Evolutionary conservation across 2,329 filamentous ascomycete species (phyloP).

Genomic region (Penicillium sp.): DNA sequence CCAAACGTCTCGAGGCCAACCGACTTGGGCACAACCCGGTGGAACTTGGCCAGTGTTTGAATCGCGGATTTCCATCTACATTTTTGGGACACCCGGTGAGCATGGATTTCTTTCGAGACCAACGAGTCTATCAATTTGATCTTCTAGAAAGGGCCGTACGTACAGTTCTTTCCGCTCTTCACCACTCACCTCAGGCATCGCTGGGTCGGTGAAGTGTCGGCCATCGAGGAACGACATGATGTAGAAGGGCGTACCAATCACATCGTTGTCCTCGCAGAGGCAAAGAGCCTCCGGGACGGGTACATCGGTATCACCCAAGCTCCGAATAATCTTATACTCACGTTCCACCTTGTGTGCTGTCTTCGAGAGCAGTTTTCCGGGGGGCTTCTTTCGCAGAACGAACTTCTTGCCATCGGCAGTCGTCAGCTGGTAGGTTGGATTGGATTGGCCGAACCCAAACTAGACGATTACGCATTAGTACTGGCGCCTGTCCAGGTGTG

Average conservation of each 20-base stretch:
- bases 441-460: conserved; percentile 97
- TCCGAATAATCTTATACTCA: conserved; percentile 88
- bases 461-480: conserved; percentile 42
- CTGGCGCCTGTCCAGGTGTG: conserved; percentile 3
- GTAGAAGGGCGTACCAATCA: conserved; percentile 93
- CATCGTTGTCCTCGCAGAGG: conserved; percentile 78
- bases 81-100: neutral
- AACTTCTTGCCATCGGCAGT: conserved; percentile 70
- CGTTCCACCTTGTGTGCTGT: conserved; percentile 96
- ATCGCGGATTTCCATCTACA: conserved; percentile 80
- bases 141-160: conserved; percentile 21
- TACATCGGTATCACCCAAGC: conserved; percentile 77
- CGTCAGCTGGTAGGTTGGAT: conserved; percentile 92
- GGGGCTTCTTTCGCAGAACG: conserved; percentile 96
- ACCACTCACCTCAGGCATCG: conserved; percentile 72
- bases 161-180: conserved; percentile 74
- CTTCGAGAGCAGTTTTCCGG: conserved; percentile 89
- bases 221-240: conserved; percentile 96
- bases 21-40: conserved; percentile 69
- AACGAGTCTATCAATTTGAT: conserved; percentile 4
- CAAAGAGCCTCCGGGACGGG: conserved; percentile 82
- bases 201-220: conserved; percentile 87
- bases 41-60: conserved; percentile 81
- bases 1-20: conserved; percentile 77
- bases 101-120: neutral